phyloP scores from a whole-genome alignment of 495 filamentous ascomycete species.

The Thozetella sp. region DNA sequence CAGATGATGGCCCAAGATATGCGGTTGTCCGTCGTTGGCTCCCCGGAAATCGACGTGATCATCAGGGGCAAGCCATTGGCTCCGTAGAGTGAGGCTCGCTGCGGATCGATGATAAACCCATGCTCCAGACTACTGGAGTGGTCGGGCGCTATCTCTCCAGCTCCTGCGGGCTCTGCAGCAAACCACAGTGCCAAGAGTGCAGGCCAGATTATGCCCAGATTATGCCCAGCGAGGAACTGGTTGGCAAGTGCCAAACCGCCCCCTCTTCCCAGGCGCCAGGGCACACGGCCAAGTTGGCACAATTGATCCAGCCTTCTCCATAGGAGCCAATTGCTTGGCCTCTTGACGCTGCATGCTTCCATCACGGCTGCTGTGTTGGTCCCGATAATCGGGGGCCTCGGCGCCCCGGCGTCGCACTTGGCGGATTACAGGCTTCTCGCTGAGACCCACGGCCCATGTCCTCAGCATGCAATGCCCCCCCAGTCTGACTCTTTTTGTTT shows the following conservation, averaged over 20 bases:
- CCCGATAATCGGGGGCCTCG: not conserved
- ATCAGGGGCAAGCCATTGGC: no score
- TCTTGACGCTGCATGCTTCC: not conserved
- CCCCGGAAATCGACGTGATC: not conserved
- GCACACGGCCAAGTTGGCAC: not conserved
- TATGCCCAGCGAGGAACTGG: no score
- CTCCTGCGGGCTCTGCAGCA: slow-evolving; percentile 1
- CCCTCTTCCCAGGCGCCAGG: no score
- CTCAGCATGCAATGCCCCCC: no score
- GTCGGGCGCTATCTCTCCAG: not conserved
- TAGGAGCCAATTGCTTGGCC: not conserved
- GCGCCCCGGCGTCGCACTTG: not conserved
- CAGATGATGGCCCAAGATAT: not conserved
- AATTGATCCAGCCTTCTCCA: no score
- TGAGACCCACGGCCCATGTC: not conserved
- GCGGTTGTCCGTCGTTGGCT: not conserved
- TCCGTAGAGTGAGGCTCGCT: no score
- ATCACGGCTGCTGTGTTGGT: not conserved
- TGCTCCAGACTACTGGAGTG: no score
- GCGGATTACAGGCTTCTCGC: not conserved
- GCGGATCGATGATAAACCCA: no score
- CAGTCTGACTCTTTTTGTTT: no score
- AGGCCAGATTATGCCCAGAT: no score
- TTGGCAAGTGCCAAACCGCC: no score
- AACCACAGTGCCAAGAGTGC: no score